Conservation (phyloP, 495 filamentous ascomycete species). For the Aspergillus sclerotiicarbonarius region DNA sequence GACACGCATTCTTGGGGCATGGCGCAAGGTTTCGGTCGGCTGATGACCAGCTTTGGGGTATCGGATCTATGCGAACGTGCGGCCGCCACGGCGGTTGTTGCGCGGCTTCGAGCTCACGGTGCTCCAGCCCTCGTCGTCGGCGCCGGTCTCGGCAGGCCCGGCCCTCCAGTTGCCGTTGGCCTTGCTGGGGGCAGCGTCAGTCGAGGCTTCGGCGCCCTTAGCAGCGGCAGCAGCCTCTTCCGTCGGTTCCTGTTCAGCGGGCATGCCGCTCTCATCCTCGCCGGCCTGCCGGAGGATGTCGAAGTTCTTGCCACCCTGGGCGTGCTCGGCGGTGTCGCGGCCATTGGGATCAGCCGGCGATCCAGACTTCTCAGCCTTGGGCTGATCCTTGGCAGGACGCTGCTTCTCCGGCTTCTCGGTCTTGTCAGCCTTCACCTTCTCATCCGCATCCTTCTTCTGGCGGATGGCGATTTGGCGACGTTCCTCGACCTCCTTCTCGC, state of each 20-base stretch:
- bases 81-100: conserved; percentile 52
- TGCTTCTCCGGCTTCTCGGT: conserved; percentile 51
- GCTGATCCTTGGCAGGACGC: conserved; percentile 50
- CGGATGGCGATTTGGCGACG: conserved; percentile 69
- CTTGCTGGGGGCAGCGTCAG: conserved; percentile 38
- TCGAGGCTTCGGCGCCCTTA: conserved; percentile 34
- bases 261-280: conserved; percentile 42
- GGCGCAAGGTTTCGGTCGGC: conserved; percentile 19
- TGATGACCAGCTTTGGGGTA: conserved; percentile 36
- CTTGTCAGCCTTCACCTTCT: conserved; percentile 78
- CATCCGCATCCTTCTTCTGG: conserved; percentile 84
- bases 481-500: conserved; percentile 87
- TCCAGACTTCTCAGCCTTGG: conserved; percentile 51
- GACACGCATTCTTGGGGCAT: conserved; percentile 3
- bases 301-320: conserved; percentile 47
- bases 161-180: conserved; percentile 43
- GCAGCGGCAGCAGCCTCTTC: conserved; percentile 30
- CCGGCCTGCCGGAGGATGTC: conserved; percentile 54
- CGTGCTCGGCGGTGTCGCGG: conserved; percentile 43
- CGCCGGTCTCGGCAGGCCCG: conserved; percentile 34
- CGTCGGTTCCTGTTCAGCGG: conserved; percentile 35
- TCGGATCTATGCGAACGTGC: conserved; percentile 50
- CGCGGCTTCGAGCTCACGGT: conserved; percentile 60
- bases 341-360: conserved; percentile 46
- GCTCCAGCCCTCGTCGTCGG: conserved; percentile 74